Base-by-base conservation (phyloP, 2,329 filamentous ascomycete genomes). In the Fusarium agapanthi region DNA sequence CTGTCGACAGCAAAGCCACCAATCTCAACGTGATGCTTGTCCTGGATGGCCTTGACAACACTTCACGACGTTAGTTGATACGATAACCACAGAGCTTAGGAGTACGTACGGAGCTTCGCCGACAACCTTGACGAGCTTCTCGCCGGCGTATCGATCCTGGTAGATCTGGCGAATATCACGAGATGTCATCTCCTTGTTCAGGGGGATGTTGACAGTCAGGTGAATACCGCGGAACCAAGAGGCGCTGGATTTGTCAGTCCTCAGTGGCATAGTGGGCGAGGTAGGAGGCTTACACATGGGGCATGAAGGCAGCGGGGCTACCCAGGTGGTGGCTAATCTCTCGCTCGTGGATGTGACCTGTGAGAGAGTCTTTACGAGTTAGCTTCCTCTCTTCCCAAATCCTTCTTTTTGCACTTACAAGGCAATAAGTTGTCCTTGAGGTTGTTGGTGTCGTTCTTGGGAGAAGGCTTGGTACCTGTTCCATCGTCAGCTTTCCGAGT, bases 221-320 rank as follows among this genome's bases (percentile, higher is more conserved):
- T 94, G 91, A 76, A 98, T 98, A 72, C 95, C 95, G 80, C 97
- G 92, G 89, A 98, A 98, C 95, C 95, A 98, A 20, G 92, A 90
- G n/a, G 95, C 94, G 26, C 63, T 70, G 30, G 14, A 18, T 44
- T 53, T 35, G 44, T 69, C 45, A 69, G 64, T 59, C 35, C 34
- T n/a, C n/a, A 16, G 34, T 14, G 38, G 24, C 4, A 5, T 7
- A 22, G 18, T 48, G 26, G 20, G 20, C 9, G 12, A 41, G 43
- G 22, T 22, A 26, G 20, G 5, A 54, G 15, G 45, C 69, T 38
- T 41, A 66, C 30, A 97, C 95, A 81, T 98, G 96, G 12, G 96
- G 96, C 65, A 96, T 92, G 80, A 99, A 99, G 11, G 91, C 93
- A 16, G 97, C 91, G 24, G 89, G 84, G 20, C 85, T 87, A 54